Evolutionary conservation across 768 basidiomycete species (phyloP), one percentile per base, ranked within the genome.

Genomic region (Polyporus arcularius): DNA sequence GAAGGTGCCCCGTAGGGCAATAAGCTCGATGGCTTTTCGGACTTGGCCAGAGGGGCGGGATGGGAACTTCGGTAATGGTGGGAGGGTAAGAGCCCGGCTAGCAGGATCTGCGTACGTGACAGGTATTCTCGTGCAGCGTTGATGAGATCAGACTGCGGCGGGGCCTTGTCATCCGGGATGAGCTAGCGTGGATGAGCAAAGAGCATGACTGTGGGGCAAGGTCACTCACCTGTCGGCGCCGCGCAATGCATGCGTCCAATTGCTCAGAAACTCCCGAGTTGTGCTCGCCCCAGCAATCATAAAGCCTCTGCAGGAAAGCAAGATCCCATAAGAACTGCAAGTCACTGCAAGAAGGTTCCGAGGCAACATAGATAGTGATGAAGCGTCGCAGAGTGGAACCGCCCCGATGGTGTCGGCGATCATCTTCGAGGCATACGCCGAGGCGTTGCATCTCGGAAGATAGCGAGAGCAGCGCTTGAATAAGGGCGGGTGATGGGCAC

Each of bases 51-150:
- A 16, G 40, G 14, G 62, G 52, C 57, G 63, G 31, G 1, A 11
- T 51, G 18, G 43, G 12, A 7, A 35, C 8, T 9, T 31, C 57
- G 61, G 16, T 64, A 46, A n/a, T 69, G 64, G 11, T 68, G 53
- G 1, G 63, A 64, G 4, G 87, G 84, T 16, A 90, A 75, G 46
- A 91, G 75, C 6, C 80, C 76, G 4, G 84, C 82, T 55, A 92
- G 75, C 15, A 92, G 75, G 28, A 82, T 82, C 66, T 89, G 90
- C 28, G 80, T 82, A 58, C 85, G 80, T 41, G 76, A 65, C 26
- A 91, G 75, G 64, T 78, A 79, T 53, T 85, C 83, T 8, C 74
- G 68, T 30, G 69, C 38, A 5, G 53, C 41, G 0, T 14, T 48
- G 8, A 51, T 47, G 16, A 60, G 18, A 4, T 65, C 51, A 4